Conservation (phyloP, 2,329 filamentous ascomycete species). For the Fusarium austroafricanum region DNA sequence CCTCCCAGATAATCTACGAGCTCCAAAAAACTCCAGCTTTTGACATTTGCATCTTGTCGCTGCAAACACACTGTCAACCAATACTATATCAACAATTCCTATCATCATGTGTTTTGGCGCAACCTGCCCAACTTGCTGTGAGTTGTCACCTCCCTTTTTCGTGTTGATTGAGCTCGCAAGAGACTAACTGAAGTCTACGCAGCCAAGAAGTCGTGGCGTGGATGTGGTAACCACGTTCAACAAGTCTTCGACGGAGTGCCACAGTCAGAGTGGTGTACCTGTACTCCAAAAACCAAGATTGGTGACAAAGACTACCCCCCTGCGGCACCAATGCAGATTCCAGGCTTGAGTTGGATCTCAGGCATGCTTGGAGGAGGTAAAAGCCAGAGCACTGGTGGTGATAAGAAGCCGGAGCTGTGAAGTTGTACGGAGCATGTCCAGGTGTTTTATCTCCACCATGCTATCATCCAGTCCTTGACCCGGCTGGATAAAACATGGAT, state of each 20-base stretch:
- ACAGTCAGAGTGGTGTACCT: slow-evolving; percentile 61
- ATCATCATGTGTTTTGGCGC: slow-evolving; percentile 56
- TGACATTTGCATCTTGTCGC: neutral
- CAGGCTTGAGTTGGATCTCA: slow-evolving; percentile 55
- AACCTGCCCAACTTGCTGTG: slow-evolving; percentile 57
- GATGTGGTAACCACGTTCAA: slow-evolving; percentile 61
- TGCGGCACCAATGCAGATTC: slow-evolving; percentile 54
- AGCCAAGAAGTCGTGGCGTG: slow-evolving; percentile 63
- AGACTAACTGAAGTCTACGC: neutral
- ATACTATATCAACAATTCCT: neutral
- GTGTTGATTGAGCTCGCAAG: neutral
- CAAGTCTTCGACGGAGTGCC: slow-evolving; percentile 57
- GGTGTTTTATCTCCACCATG: neutral
- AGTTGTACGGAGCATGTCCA: neutral
- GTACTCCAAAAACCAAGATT: slow-evolving; percentile 57
- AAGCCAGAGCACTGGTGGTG: neutral
- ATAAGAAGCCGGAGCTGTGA: slow-evolving; percentile 41
- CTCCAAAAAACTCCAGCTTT: neutral
- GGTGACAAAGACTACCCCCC: slow-evolving; percentile 60
- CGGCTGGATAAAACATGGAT: neutral
- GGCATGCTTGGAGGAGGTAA: slow-evolving; percentile 39
- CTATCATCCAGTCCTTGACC: neutral
- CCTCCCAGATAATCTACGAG: neutral
- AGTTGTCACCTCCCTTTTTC: slow-evolving; percentile 24
- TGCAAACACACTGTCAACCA: neutral